Conservation (phyloP, 2,329 filamentous ascomycete genomes). For the Dryadomyces quercivorus region DNA sequence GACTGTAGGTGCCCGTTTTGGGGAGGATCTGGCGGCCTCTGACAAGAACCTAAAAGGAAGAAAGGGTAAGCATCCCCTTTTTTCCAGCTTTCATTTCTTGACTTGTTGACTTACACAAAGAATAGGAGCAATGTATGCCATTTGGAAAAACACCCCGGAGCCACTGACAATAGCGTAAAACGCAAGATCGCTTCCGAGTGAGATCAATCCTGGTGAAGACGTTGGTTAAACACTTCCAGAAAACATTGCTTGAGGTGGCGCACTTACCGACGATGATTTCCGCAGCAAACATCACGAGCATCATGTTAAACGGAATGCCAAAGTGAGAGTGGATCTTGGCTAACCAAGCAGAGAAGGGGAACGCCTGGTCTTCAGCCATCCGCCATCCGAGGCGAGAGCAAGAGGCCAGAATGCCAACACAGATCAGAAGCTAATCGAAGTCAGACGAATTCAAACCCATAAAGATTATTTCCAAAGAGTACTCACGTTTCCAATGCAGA, state of each 20-base stretch:
- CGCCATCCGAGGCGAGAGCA: background rate
- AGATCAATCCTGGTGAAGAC: background rate
- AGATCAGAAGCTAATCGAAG: background rate
- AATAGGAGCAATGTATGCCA: background rate
- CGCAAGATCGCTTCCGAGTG: background rate
- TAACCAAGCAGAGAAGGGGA: background rate
- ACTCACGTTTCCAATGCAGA: background rate
- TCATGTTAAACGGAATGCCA: background rate
- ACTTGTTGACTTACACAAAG: background rate
- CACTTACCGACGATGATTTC: background rate
- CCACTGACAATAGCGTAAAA: background rate
- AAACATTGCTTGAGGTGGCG: too few species aligned
- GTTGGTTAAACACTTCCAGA: background rate
- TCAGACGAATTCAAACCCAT: too few species aligned
- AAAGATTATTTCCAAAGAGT: background rate
- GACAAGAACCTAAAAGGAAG: background rate
- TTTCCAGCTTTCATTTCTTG: background rate
- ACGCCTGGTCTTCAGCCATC: background rate
- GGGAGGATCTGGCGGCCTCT: background rate
- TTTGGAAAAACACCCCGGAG: background rate
- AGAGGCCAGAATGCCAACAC: background rate
- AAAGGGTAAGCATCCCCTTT: background rate
- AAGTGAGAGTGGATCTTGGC: background rate
- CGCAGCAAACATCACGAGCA: background rate
- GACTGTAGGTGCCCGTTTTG: background rate